Evolutionary conservation across 257 asterid genomes (phyloP), one percentile per base, ranked within the genome.

Genomic region (Solanum neorickii): DNA sequence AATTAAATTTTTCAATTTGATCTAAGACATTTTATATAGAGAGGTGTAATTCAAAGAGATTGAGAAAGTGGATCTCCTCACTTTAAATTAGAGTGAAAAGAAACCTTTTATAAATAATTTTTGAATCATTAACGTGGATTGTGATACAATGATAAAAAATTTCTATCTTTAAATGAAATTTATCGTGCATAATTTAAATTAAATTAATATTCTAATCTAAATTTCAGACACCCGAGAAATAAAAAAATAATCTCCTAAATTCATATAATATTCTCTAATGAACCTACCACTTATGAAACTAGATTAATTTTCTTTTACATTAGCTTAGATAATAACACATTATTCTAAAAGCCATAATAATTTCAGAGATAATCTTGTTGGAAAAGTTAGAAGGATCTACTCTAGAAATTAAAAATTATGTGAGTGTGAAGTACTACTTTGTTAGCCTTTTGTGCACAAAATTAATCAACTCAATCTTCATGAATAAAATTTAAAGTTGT

Each of bases 101-200:
- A 56, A 56, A 7, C 3, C 16, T 52, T 52, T 52, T 9, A 52
- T 52, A 0, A 52, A 52, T 52, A 52, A 52, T 16, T 52, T 3
- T 0, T 1, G 60, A 52, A 52, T 52, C 9, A 52, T 52, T 21
- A 6, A 49, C 21, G 6, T 16, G 0, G 9, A 1, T 16, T 16
- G 60, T 49, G 9, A 3, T 49, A 21, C 0, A 6, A 49, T 49
- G 1, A 3, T 49, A 21, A 49, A 21, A 49, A 4, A 16, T 3
- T 3, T 49, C 60, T 0, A 5, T 0, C 9, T 0, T 9, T 9
- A 0, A 49, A 49, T 49, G 1, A 49, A 6, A 0, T 21, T 1
- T 49, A 49, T 0, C 6, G 2, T 49, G 9, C 0, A 23, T 6
- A 21, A 49, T 49, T 6, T 16, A 0, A 15, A 49, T 49, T 49